Percentiles rank a stretch among this genome's conserved stretches.
Evolutionary conservation across 2,329 filamentous ascomycete species (phyloP).

Genomic region (Botrytis galanthina): DNA sequence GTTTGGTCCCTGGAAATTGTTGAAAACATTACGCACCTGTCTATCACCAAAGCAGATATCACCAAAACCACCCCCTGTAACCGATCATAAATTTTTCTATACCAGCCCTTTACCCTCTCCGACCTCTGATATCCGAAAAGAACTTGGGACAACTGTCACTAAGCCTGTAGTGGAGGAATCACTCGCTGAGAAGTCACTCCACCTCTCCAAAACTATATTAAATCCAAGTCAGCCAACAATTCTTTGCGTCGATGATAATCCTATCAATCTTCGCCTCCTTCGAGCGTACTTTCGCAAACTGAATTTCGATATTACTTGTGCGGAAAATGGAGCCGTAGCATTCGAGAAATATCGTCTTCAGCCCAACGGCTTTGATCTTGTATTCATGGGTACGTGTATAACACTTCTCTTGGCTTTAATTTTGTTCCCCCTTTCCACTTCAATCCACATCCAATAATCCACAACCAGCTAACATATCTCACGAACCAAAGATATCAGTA

Average conservation of each 20-base stretch:
- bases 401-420: background rate
- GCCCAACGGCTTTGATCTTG: slow-evolving; percentile 41
- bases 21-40: slow-evolving; percentile 14
- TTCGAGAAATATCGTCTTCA: slow-evolving; percentile 39
- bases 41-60: slow-evolving; percentile 8
- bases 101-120: slow-evolving; percentile 2
- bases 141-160: background rate
- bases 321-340: slow-evolving; percentile 45
- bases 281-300: slow-evolving; percentile 34
- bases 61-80: background rate
- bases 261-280: slow-evolving; percentile 41
- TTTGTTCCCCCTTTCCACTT: slow-evolving; percentile 26
- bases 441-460: slow-evolving; percentile 35
- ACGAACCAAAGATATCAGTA: slow-evolving; percentile 46
- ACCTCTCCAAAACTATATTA: background rate
- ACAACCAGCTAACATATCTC: background rate
- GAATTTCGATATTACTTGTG: slow-evolving; percentile 38
- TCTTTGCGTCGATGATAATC: slow-evolving; percentile 42
- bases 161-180: background rate
- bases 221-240: slow-evolving; percentile 21
- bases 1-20: slow-evolving; percentile 17
- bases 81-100: background rate
- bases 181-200: background rate
- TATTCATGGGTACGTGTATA: slow-evolving; percentile 47
- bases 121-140: background rate